Evolutionary conservation across 2,329 filamentous ascomycete genomes (phyloP), one percentile per base, ranked within the genome.

Genomic region (Teratosphaeria pseudoeucalypti): DNA sequence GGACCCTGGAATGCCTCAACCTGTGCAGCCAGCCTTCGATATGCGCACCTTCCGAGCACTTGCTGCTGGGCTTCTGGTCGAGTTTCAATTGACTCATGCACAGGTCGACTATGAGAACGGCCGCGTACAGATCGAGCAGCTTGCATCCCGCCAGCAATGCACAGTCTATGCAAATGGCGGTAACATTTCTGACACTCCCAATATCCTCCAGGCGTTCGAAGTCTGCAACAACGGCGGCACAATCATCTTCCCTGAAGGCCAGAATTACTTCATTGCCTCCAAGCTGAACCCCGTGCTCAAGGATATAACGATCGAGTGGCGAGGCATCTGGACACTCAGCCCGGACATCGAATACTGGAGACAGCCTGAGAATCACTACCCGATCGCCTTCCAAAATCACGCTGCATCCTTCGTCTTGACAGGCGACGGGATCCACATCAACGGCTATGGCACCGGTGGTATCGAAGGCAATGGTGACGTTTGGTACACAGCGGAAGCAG

Each of bases 381-480:
- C 74, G 7, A 74, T 83, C 37, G 69, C 71, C 3, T 83, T 83
- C 63, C 81, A 83, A 64, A 83, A 83, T 64, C 81, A 83, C 63
- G 70, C 69, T n/a, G 81, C 81, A 0, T 77, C 78, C 16, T 81
- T 83, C 60, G 64, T 82, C 19, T 70, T 83, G 53, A 77, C 75
- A 0, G 81, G 81, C 7, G 72, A 77, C 23, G 67, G 75, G 19
- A 82, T 83, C 60, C 72, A 67, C 16, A 82, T 83, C 63, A 71
- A 82, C 63, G 81, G 81, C 11, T 73, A 79, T 59, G 74, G 74
- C 0, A 82, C 77, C 0, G 80, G 80, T n/a, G 78, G 79, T 2
- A 81, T 83, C 55, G 67, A 81, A 58, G 81, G 81, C 6, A 81
- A 81, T 61, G 80, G 81, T 2, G 77, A 83, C 61, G 66, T 73